Percentiles rank a stretch among this genome's conserved stretches.
These are phyloP conservation scores for Plasmodium yoelii DNA, from an alignment of 169 alveolate species.

Conservation along the genomic window DNA sequence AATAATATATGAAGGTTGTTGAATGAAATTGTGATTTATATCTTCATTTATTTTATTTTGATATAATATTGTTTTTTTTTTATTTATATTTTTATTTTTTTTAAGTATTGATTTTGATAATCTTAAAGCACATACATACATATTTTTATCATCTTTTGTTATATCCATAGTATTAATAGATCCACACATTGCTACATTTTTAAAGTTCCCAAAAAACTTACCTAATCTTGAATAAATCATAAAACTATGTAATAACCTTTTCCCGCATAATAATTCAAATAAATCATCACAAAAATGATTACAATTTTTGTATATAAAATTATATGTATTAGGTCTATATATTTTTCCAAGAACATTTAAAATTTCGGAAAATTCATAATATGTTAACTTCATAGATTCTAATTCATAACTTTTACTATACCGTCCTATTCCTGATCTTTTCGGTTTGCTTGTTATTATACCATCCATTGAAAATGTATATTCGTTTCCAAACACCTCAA, in stretches of 20 bases:
- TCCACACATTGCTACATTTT: conserved; percentile 61
- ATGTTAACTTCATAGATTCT: conserved; percentile 26
- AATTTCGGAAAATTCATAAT: conserved; percentile 53
- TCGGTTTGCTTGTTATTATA: conserved; percentile 51
- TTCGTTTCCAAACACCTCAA: conserved; percentile 65
- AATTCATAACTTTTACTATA: conserved; percentile 62
- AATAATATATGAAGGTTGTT: conserved; percentile 1
- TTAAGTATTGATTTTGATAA: conserved; percentile 58
- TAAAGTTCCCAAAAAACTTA: conserved; percentile 37
- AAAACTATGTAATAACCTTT: conserved; percentile 60
- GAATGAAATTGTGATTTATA: background rate
- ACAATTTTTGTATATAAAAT: conserved; percentile 70
- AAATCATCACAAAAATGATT: conserved; percentile 76
- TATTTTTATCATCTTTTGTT: conserved; percentile 21
- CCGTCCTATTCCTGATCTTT: conserved; percentile 40
- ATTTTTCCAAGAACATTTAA: conserved; percentile 73
- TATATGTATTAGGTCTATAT: conserved; percentile 69
- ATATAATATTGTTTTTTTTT: conserved; percentile 2
- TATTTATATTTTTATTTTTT: conserved; percentile 18
- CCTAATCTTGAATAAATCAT: conserved; percentile 75
- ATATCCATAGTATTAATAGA: conserved; percentile 52
- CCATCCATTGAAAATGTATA: conserved; percentile 76
- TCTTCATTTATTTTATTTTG: conserved; percentile 9
- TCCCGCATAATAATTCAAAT: conserved; percentile 67
- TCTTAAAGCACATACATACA: conserved; percentile 39